Base-by-base conservation (phyloP, 345 rosid genomes). In the Salix purpurea region DNA sequence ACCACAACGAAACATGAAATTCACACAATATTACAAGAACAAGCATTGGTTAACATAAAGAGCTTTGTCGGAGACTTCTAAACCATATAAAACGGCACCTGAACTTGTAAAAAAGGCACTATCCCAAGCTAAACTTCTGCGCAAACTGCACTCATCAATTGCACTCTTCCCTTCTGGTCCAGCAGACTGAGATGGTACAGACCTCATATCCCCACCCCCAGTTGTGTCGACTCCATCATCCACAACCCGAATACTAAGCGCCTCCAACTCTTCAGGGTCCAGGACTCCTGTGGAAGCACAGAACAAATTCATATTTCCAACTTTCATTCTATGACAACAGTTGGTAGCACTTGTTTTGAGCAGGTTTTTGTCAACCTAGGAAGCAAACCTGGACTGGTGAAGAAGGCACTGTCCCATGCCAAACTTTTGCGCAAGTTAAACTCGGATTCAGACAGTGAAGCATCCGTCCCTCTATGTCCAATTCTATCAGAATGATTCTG, bases 371-470 rank as follows among this genome's bases (percentile, higher is more conserved):
- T 34, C 72, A 24, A 23, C 28, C 54, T 24, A 24, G 9, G 19
- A 75, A 69, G 58, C 69, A 26, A 70, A 87, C 92, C 94, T 71
- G 93, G 90, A 74, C 84, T 88, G 0, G 91, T 86, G 84, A 86
- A 89, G 67, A 92, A 92, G 14, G 91, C 92, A 65, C 79, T 85
- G 77, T 90, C 89, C 97, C 97, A 92, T 6, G 93, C 94, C 73
- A 92, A 81, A 85, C 97, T 90, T 79, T 82, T 77, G 76, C 97
- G 90, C 71, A 78, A 78, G 66, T 84, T 83, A 69, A 64, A 75
- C 65, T 65, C 48, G 18, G 81, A 60, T 26, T 75, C 67, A 15
- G 64, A 30, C 34, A 10, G 71, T 5, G 40, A 28, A 65, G 67
- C 52, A 56, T n/a, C 75, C 34, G 19, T 40, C 56, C 64, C 71